A percentile compares a stretch with the other conserved stretches of the same genome.
These are phyloP conservation scores for Botryosphaeria dothidea DNA, from an alignment of 2,329 filamentous ascomycete species.

Conservation along the genomic window DNA sequence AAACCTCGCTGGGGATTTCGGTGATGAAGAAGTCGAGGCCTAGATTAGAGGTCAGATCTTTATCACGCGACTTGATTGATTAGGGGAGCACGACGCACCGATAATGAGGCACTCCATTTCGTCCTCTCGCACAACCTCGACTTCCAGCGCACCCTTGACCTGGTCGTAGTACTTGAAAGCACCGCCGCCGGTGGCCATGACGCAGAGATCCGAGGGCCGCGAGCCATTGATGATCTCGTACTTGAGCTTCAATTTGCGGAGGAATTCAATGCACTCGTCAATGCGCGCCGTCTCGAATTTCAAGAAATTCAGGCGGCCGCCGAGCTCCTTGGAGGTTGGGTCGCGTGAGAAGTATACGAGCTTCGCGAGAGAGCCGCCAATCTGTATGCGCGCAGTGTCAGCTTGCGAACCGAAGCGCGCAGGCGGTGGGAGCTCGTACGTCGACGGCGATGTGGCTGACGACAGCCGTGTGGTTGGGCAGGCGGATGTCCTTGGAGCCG, in stretches of 20 bases:
- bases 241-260: conserved; percentile 80
- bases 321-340: conserved; percentile 73
- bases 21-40: conserved; percentile 98
- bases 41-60: conserved; percentile 33
- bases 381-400: conserved; percentile 53
- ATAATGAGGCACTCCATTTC: conserved; percentile 99
- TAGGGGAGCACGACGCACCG: conserved; percentile 58
- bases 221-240: conserved; percentile 76
- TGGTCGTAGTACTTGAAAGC: conserved; percentile 96
- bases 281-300: conserved; percentile 96
- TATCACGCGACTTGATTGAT: background rate
- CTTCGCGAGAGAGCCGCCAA: conserved; percentile 93
- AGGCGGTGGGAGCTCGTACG: conserved; percentile 57
- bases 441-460: conserved; percentile 97
- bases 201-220: conserved; percentile 70
- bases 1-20: conserved; percentile 94
- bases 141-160: conserved; percentile 78
- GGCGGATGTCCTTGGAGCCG: conserved; percentile 89
- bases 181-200: conserved; percentile 95
- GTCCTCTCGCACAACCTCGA: conserved; percentile 88
- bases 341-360: conserved; percentile 97
- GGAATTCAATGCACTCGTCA: conserved; percentile 89
- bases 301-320: conserved; percentile 90
- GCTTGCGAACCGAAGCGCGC: background rate
- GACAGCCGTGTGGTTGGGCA: conserved; percentile 91